A percentile compares a stretch with the other conserved stretches of the same genome.
These are phyloP conservation scores for Trichoderma sp. DNA, from an alignment of 2,329 filamentous ascomycete species.

Conservation along the genomic window DNA sequence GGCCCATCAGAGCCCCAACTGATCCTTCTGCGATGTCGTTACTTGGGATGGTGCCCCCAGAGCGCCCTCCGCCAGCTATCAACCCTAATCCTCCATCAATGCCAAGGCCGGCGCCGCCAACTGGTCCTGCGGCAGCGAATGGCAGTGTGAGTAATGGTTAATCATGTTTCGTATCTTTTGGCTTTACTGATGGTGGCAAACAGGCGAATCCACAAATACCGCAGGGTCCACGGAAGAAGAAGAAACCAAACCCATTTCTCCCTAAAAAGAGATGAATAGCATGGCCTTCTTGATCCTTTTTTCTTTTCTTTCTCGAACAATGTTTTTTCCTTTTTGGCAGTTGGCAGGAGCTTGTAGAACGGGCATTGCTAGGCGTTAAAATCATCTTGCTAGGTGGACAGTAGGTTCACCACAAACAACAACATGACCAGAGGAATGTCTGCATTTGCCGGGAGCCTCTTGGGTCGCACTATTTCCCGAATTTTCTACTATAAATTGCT, in stretches of 20 bases:
- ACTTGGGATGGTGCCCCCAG: constrained; percentile 50
- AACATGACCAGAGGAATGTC: not conserved
- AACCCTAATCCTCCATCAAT: constrained; percentile 20
- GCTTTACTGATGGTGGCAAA: not conserved
- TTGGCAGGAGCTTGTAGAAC: not conserved
- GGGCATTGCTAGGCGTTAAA: not conserved
- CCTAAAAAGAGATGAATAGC: constrained; percentile 37
- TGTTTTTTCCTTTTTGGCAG: not conserved
- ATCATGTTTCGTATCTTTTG: not conserved
- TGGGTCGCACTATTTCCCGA: not conserved
- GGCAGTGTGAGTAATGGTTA: constrained; percentile 23
- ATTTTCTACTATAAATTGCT: not conserved
- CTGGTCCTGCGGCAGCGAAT: constrained; percentile 20
- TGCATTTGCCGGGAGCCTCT: not conserved
- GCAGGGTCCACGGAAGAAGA: constrained; percentile 40
- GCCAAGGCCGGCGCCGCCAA: constrained; percentile 26
- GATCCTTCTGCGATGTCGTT: constrained; percentile 57
- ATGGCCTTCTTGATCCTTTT: not conserved
- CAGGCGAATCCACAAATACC: constrained; percentile 29
- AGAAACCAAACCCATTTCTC: constrained; percentile 48
- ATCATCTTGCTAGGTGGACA: not conserved
- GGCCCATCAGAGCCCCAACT: constrained; percentile 35
- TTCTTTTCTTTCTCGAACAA: not conserved
- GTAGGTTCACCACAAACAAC: not conserved
- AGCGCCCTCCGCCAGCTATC: constrained; percentile 40